These are phyloP conservation scores for Phytophthora kernoviae DNA, from an alignment of 352 stramenopile genomes.

Conservation along the genomic window DNA sequence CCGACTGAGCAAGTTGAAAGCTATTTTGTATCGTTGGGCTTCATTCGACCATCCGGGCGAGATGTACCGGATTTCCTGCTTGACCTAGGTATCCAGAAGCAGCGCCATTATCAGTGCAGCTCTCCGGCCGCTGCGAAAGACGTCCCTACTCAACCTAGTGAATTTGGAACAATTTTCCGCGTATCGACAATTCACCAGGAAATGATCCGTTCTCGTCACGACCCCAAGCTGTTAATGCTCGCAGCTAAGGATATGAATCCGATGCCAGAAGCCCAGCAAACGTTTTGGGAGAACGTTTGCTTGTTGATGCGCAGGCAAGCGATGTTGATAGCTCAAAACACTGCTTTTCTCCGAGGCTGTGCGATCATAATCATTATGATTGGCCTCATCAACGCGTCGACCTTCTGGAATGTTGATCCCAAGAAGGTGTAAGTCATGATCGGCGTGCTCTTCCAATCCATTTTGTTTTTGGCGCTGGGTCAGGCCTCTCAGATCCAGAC, in stretches of 20 bases:
- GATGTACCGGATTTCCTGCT: conserved; percentile 49
- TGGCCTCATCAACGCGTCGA: conserved; percentile 38
- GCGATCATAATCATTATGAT: conserved; percentile 38
- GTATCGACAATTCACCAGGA: conserved; percentile 24
- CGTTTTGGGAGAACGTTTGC: conserved; percentile 27
- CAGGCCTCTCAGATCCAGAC: conserved; percentile 67
- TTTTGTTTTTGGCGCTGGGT: conserved; percentile 78
- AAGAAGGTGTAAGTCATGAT: conserved; percentile 44
- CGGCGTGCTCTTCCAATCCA: conserved; percentile 72
- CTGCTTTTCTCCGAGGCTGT: conserved; percentile 33
- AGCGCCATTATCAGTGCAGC: conserved; percentile 33
- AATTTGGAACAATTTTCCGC: conserved; percentile 34
- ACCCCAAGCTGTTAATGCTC: conserved; percentile 11
- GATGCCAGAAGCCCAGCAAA: conserved; percentile 40
- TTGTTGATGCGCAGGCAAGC: conserved; percentile 49
- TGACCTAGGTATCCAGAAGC: conserved; percentile 41
- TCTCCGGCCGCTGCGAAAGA: conserved; percentile 1
- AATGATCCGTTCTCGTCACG: conserved; percentile 17
- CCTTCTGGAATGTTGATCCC: conserved; percentile 47
- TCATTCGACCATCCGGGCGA: conserved; percentile 43
- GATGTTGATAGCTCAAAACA: conserved; percentile 50
- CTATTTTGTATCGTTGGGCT: conserved; percentile 82
- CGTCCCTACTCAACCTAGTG: conserved; percentile 22
- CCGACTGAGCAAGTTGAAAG: conserved; percentile 47
- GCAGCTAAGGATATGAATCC: conserved; percentile 23